Base-by-base conservation (phyloP, 1,284 basidiomycete genomes). In the Leucoagaricus sp. region DNA sequence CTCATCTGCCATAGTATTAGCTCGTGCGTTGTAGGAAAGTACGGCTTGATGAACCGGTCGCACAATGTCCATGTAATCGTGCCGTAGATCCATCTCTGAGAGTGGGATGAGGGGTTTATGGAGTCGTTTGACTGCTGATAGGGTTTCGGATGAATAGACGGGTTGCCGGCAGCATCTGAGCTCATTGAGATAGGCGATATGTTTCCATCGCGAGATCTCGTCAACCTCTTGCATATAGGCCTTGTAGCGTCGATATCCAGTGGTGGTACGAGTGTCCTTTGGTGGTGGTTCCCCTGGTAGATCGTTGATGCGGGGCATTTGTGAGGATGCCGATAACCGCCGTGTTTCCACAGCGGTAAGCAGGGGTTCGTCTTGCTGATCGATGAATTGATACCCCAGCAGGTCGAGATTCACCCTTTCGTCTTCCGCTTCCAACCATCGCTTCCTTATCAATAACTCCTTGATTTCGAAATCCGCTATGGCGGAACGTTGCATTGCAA, bases 391-490 rank as follows among this genome's bases (percentile, higher is more conserved):
- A 36, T 95, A 70, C 21, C 88, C 86, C 28, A 94, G 74, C 8
- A 85, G 64, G 55, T 85, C 84, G 31, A 95, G 73, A 62, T 89
- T 82, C 38, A 93, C 67, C 9, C 61, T 65, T 19, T 81, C 77
- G 58, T 70, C 80, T 5, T 79, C 70, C 8, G 79, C 72, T 7
- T 70, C 66, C 9, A 93, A 64, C 17, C 96, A 73, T 31, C 83
- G 76, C 34, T 88, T 83, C 21, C 95, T 83, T 13, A 96, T 73
- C n/a, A 98, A 81, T 5, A 98, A 70, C 55, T 96, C 95, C 68
- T 89, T 87, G 72, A 96, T 92, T 74, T 96, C 93, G 67, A 85
- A 98, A 60, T 93, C 90, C 15, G 88, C 86, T 19, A 90, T 78
- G 3, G 90, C 93, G 21, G 93, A 91, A 28, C 85, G 83, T 34